Base-by-base conservation (phyloP, 768 basidiomycete species). In the Cyathus striatus region DNA sequence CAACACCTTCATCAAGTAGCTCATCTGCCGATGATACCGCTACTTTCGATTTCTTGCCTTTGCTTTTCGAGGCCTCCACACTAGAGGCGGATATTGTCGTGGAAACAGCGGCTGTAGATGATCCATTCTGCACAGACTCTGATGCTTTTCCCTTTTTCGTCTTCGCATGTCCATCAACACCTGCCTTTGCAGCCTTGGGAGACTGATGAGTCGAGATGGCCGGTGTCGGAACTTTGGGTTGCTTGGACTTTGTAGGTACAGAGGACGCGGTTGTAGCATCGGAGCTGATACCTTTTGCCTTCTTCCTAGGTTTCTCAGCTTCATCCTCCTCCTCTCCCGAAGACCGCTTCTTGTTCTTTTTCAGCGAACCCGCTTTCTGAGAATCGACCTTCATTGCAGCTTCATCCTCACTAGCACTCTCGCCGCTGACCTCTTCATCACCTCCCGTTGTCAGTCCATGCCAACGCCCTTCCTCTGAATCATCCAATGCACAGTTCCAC, bases 401-500 rank as follows among this genome's bases (percentile, higher is more conserved):
- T 5, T 58, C 61, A n/a, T 51, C 54, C 22, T 58, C 56, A 17
- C 54, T 57, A 2, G 50, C 57, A n/a, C 55, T 53, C 24, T 49
- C 58, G 14, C 38, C 47, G 18, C 41, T 48, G 20, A 38, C 48
- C 25, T 40, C 45, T 4, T 52, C 59, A 22, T 58, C 62, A 2
- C 55, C 53, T 17, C 55, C 58, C 1, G 53, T 60, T 4, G 57
- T 58, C 22, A 79, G 52, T 0, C 75, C 78, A 35, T 72, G 68
- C 81, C 85, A 89, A 21, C 83, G 66, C 5, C 76, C 79, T 13
- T 73, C 77, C 35, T 75, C 73, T 3, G 57, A 64, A 10, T 66
- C 75, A 23, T 81, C 80, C n/a, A 96, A 72, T 4, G 73, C 67
- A 59, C 86, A 89, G 17, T 71, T 77, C 91, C 93, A 99, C 56